phyloP scores from a whole-genome alignment of 306 rosid genomes.

The Rosa rugosa region DNA sequence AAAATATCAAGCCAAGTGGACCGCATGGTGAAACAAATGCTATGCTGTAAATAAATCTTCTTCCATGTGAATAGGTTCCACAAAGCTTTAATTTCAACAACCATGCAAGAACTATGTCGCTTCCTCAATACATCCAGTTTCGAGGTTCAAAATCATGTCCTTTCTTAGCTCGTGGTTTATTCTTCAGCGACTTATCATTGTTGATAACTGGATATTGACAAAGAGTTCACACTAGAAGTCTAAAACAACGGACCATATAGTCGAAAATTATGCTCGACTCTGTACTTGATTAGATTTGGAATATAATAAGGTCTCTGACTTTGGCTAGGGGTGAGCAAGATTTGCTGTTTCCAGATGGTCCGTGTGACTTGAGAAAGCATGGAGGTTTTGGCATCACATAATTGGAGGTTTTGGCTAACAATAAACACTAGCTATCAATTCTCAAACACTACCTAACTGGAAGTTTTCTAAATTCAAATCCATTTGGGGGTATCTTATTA shows the following conservation, averaged over 20 bases:
- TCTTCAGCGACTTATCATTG: background rate
- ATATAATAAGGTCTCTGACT: background rate
- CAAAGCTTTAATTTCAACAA: too few species aligned
- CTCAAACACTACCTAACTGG: background rate
- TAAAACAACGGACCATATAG: background rate
- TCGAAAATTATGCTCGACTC: background rate
- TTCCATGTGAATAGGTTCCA: too few species aligned
- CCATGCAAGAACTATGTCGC: too few species aligned
- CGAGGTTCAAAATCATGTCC: too few species aligned
- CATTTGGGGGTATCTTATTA: background rate
- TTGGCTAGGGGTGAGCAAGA: background rate
- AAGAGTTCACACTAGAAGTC: too few species aligned
- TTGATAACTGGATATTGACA: background rate
- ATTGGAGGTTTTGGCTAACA: background rate
- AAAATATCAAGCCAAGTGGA: background rate
- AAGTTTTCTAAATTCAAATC: background rate
- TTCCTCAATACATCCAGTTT: background rate
- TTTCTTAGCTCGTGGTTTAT: too few species aligned
- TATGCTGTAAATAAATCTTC: too few species aligned
- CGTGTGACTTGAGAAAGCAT: conserved; percentile 5
- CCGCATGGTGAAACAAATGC: background rate
- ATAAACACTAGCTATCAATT: background rate
- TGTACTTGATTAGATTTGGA: background rate
- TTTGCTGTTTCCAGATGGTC: conserved; percentile 20
- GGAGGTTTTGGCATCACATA: too few species aligned